Evolutionary conservation across 2,329 filamentous ascomycete genomes (phyloP), one percentile per base, ranked within the genome.

Genomic region (Claviceps sp.): DNA sequence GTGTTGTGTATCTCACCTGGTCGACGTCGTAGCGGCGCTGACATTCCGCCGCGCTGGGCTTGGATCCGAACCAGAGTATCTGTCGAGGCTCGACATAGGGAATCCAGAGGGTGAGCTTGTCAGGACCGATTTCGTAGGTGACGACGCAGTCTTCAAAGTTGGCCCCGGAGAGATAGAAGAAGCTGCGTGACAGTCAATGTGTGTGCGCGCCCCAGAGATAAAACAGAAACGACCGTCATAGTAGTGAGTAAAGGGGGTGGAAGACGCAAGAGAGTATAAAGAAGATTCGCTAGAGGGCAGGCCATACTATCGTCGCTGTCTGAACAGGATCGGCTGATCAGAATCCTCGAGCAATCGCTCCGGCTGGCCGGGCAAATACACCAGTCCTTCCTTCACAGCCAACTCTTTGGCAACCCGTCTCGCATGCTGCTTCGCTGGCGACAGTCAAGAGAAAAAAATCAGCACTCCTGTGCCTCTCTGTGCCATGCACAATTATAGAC

Each of bases 31-130:
- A 82, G 51, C 70, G 72, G 2, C 69, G 70, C 57, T 78, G 70
- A 53, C 83, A 84, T 53, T 87, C 79, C 14, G 82, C 75, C 11
- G 73, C 69, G 9, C 73, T 76, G 0, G 82, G 82, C 22, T 75
- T 78, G 37, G 71, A 72, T 16, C 84, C 84, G 60, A 78, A 79
- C 75, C 78, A 88, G 48, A 87, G 76, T 11, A 78, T 71, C 58
- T 76, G 72, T 16, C 71, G 72, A 14, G 77, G 78, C 57, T 85
- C 78, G 56, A 82, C 78, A 58, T 79, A 78, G 2, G 86, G 85
- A 47, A 91, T 81, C 77, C 85, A 93, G 30, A 91, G 76, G 5
- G 76, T 79, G 52, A 93, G 75, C 22, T 71, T 68, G 63, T 90
- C 84, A 11, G 69, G 68, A 22, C 63, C 67, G 48, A 81, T 73